Evolutionary conservation across 345 rosid species (phyloP).

Genomic region (Eucalyptus fibrosa): DNA sequence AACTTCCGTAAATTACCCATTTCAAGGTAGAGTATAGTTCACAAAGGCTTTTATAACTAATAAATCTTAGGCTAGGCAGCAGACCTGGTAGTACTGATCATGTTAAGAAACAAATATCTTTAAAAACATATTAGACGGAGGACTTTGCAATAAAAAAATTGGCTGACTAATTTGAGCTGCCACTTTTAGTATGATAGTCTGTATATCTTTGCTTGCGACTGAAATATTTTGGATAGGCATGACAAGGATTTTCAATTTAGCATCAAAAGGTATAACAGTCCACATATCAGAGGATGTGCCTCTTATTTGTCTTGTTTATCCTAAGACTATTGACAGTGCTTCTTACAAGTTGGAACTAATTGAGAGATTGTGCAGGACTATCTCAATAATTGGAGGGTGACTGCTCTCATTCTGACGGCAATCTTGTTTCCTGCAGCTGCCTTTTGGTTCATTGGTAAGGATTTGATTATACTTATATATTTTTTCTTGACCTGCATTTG

Average conservation of each 20-base stretch:
- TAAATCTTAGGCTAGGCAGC: not conserved
- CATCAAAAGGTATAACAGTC: not conserved
- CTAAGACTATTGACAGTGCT: not conserved
- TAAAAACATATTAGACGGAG: not conserved
- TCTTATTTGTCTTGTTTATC: not conserved
- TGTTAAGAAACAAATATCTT: not conserved
- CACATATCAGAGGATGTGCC: not conserved
- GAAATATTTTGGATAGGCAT: not conserved
- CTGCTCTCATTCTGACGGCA: slow-evolving; percentile 68
- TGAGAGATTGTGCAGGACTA: slow-evolving; percentile 36
- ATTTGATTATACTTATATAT: not conserved
- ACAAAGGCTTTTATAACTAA: not conserved
- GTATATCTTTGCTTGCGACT: not conserved
- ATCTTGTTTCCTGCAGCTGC: slow-evolving; percentile 74
- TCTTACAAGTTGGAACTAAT: not conserved
- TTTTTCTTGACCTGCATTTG: not conserved
- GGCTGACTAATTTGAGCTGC: not conserved
- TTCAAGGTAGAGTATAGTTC: not conserved
- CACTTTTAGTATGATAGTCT: not conserved
- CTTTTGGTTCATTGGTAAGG: slow-evolving; percentile 74
- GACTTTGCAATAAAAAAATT: not conserved
- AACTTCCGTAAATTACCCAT: not conserved
- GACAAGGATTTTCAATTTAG: not conserved
- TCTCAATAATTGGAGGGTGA: slow-evolving; percentile 73
- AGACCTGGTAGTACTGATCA: not conserved